Percentiles rank a stretch among this genome's conserved stretches.
These are phyloP conservation scores for Cladosporium velox DNA, from an alignment of 2,329 filamentous ascomycete species.

Conservation along the genomic window DNA sequence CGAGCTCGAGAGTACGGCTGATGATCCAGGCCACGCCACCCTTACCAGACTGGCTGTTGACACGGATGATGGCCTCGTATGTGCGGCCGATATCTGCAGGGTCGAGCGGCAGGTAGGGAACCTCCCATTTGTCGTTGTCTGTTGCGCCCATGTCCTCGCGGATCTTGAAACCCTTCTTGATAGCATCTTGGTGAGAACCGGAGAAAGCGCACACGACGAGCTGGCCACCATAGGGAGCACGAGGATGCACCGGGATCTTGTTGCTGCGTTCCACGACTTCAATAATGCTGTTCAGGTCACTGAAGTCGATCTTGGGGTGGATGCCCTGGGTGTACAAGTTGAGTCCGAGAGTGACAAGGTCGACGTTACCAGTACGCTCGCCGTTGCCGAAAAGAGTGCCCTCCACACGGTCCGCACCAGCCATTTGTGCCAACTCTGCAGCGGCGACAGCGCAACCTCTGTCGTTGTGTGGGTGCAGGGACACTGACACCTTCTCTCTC, in stretches of 20 bases:
- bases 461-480: constrained; percentile 93
- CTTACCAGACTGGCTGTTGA: constrained; percentile 96
- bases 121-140: constrained; percentile 72
- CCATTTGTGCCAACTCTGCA: constrained; percentile 93
- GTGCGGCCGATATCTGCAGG: constrained; percentile 90
- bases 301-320: constrained; percentile 84
- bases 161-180: constrained; percentile 81
- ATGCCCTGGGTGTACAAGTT: constrained; percentile 96
- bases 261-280: constrained; percentile 88
- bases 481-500: constrained; percentile 83
- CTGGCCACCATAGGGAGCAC: constrained; percentile 87
- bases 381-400: constrained; percentile 94
- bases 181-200: constrained; percentile 91
- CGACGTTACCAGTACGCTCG: constrained; percentile 92
- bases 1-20: constrained; percentile 82
- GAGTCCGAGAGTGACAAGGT: constrained; percentile 86
- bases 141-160: constrained; percentile 63
- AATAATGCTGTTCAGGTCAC: constrained; percentile 81
- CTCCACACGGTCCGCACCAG: constrained; percentile 90
- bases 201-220: constrained; percentile 92
- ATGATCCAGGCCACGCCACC: constrained; percentile 95
- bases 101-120: constrained; percentile 91
- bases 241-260: constrained; percentile 89
- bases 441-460: constrained; percentile 86
- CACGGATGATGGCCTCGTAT: constrained; percentile 97